Conservation (phyloP, 2,329 filamentous ascomycete species). For the Colletotrichum incanum region DNA sequence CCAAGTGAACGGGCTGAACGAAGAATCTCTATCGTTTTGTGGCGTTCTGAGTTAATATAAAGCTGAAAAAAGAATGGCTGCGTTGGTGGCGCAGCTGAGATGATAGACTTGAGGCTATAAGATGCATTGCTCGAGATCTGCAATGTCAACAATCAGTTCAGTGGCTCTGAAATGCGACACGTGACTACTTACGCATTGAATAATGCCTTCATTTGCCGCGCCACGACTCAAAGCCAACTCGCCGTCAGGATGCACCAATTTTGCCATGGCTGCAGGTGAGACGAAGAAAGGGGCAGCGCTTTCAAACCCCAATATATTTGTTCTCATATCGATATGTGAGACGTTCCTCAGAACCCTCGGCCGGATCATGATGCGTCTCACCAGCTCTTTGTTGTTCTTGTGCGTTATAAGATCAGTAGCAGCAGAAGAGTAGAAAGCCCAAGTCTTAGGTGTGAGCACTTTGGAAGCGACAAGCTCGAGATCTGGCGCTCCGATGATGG, state of each 20-base stretch:
- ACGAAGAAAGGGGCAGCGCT: slow-evolving; percentile 73
- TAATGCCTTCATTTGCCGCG: slow-evolving; percentile 62
- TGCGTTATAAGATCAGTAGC: slow-evolving; percentile 86
- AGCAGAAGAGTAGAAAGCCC: slow-evolving; percentile 86
- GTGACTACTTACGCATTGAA: slow-evolving; percentile 60
- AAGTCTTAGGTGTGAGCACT: slow-evolving; percentile 45
- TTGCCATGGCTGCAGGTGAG: slow-evolving; percentile 76
- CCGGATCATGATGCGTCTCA: slow-evolving; percentile 74
- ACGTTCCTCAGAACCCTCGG: slow-evolving; percentile 85
- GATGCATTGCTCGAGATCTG: slow-evolving; percentile 68
- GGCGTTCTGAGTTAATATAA: slow-evolving; percentile 71
- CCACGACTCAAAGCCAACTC: slow-evolving; percentile 55
- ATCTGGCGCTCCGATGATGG: slow-evolving; percentile 55
- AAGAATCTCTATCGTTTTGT: slow-evolving; percentile 66
- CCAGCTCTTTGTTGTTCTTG: slow-evolving; percentile 79
- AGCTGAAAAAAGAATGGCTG: slow-evolving; percentile 72
- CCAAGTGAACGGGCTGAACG: slow-evolving; percentile 60
- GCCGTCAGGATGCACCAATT: slow-evolving; percentile 74
- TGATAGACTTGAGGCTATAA: slow-evolving; percentile 62
- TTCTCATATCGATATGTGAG: slow-evolving; percentile 73
- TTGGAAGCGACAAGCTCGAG: slow-evolving; percentile 54
- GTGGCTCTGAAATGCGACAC: accelerated
- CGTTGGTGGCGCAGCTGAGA: slow-evolving; percentile 51
- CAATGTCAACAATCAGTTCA: accelerated
- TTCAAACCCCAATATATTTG: slow-evolving; percentile 68